Base-by-base conservation (phyloP, 305 asterid species). In the Galium porrigens region DNA sequence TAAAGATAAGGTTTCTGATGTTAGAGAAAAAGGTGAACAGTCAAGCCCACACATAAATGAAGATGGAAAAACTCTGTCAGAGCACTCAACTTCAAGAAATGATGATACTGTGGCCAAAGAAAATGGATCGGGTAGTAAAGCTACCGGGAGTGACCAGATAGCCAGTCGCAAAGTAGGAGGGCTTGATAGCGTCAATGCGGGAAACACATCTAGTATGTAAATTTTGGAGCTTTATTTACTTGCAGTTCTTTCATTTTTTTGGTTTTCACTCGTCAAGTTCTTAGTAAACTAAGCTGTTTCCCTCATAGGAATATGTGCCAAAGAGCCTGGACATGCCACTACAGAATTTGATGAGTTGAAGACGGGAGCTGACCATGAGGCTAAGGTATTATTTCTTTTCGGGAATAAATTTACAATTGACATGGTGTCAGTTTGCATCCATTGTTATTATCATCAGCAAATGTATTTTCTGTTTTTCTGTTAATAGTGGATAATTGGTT, bases 361-460 rank as follows among this genome's bases (percentile, higher is more conserved):
- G 22, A 22, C 22, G 22, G 70, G 64, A 63, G 81, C 77, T 10
- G 42, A 61, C 59, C 68, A 77, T 67, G 85, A 83, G 65, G 66
- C 83, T 61, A 77, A 86, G 96, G 96, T 90, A 84, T 33, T 59
- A 15, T 73, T 58, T 0, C 52, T 27, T 64, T 10, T 11, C 12
- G 12, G 14, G 2, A 22, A 41, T 15, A 9, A 41, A 3, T 29
- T 4, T 27, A 25, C 2, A 51, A 20, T 22, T 32, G 18, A 42
- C 39, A 2, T 61, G 1, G 32, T 36, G 51, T 17, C 29, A 41
- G 36, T 44, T 37, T 17, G 30, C 36, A 15, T 62, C 42, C 68
- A n/a, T 48, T 42, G 18, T 15, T 32, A 22, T 30, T 29, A 25
- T n/a, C 30, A 44, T 6, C 22, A 39, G 10, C 34, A 15, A 29